Conservation (phyloP, 371 early-diverging fungal species). For the Catenaria anguillulae region DNA sequence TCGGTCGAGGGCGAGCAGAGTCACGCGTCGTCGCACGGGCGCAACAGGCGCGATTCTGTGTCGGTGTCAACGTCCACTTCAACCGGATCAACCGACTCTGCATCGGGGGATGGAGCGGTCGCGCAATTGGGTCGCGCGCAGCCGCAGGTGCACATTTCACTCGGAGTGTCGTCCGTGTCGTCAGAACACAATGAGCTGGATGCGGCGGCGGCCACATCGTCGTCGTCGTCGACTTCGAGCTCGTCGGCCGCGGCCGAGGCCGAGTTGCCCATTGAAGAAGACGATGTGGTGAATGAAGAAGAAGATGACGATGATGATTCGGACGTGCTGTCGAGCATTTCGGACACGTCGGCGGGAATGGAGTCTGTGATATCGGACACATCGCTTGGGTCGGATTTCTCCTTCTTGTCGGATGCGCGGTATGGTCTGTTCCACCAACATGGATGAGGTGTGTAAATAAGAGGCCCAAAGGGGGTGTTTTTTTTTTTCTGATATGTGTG, state of each 20-base stretch:
- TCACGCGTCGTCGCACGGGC: too few species aligned
- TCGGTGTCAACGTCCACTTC: too few species aligned
- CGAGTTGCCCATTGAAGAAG: background rate
- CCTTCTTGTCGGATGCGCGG: background rate
- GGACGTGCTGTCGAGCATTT: background rate
- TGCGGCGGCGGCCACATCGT: background rate
- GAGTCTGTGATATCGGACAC: background rate
- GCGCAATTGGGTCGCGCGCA: too few species aligned
- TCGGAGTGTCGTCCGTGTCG: too few species aligned
- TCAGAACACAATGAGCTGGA: background rate
- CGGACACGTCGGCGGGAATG: background rate
- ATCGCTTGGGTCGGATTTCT: conserved; percentile 2
- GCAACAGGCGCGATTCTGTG: too few species aligned
- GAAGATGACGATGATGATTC: background rate
- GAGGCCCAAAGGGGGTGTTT: too few species aligned
- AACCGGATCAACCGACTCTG: too few species aligned
- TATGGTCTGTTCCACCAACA: background rate
- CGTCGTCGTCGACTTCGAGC: background rate
- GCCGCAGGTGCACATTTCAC: too few species aligned
- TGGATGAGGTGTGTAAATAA: too few species aligned
- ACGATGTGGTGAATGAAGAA: too few species aligned
- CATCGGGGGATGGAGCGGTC: too few species aligned
- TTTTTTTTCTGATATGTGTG: too few species aligned
- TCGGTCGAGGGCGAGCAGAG: background rate
- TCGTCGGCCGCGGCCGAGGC: background rate